phyloP scores from a whole-genome alignment of 257 asterid genomes.

The Solanum pennellii region DNA sequence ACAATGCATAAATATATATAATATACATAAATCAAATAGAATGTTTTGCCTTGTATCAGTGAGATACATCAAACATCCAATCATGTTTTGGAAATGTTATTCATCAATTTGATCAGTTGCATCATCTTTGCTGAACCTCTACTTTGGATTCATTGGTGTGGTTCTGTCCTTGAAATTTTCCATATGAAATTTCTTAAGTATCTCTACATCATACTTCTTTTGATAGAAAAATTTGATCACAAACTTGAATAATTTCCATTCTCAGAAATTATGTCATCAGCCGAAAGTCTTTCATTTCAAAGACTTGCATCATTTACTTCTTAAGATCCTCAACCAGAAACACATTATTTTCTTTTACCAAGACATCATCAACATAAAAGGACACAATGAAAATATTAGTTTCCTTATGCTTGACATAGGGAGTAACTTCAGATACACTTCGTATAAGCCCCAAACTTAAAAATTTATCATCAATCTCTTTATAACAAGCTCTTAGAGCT shows the following conservation, averaged over 20 bases:
- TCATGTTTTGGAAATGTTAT: not conserved
- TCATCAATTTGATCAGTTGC: no score
- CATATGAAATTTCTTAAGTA: not conserved
- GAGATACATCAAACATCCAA: not conserved
- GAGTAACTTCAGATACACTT: not conserved
- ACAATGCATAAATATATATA: no score
- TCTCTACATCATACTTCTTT: not conserved
- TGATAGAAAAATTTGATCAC: not conserved
- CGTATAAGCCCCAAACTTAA: not conserved
- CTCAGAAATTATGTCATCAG: not conserved
- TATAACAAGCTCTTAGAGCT: no score
- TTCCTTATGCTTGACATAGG: not conserved
- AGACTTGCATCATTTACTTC: not conserved
- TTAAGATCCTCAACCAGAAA: not conserved
- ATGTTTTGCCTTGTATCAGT: not conserved
- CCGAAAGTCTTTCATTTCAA: not conserved
- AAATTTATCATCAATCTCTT: not conserved
- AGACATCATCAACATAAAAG: not conserved
- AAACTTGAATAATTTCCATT: not conserved
- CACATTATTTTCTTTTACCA: no score
- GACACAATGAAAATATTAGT: no score
- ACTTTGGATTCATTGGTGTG: not conserved
- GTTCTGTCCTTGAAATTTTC: not conserved
- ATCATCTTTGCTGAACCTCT: not conserved
- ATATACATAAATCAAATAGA: no score